Evolutionary conservation across 495 filamentous ascomycete species (phyloP).

Genomic region (Aspergillus biplanus): DNA sequence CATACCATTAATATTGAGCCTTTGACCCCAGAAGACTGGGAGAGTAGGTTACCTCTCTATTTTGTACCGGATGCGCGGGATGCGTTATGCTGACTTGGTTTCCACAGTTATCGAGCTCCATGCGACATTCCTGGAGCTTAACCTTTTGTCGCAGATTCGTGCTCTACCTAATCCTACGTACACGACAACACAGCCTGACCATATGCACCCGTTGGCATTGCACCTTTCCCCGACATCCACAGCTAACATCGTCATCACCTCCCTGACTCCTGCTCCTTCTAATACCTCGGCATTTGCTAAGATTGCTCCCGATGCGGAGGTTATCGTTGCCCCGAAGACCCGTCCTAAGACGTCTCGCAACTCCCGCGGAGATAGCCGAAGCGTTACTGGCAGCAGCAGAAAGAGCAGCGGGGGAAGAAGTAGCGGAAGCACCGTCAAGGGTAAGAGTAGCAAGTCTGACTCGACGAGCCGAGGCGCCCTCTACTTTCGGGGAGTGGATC

Average conservation of each 20-base stretch:
- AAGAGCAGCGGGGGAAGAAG: slow-evolving; percentile 76
- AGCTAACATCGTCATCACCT: slow-evolving; percentile 84
- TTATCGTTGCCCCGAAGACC: slow-evolving; percentile 92
- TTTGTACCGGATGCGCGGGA: background rate
- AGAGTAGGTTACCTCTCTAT: slow-evolving; percentile 54
- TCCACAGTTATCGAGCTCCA: slow-evolving; percentile 86
- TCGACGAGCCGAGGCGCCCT: slow-evolving; percentile 63
- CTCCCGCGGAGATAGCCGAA: slow-evolving; percentile 63
- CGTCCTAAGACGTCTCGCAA: slow-evolving; percentile 62
- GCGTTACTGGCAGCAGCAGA: slow-evolving; percentile 68
- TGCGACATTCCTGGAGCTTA: slow-evolving; percentile 90
- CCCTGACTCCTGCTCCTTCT: slow-evolving; percentile 72
- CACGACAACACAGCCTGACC: slow-evolving; percentile 48
- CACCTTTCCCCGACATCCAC: slow-evolving; percentile 96
- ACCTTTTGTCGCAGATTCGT: slow-evolving; percentile 89
- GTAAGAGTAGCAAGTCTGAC: slow-evolving; percentile 61
- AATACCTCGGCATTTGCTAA: slow-evolving; percentile 80
- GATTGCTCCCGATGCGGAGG: slow-evolving; percentile 89
- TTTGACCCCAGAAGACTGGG: slow-evolving; percentile 93
- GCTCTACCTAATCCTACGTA: slow-evolving; percentile 85
- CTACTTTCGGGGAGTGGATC: slow-evolving; percentile 78
- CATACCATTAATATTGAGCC: slow-evolving; percentile 96
- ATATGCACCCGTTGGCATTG: slow-evolving; percentile 80
- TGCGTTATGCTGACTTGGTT: slow-evolving; percentile 14
- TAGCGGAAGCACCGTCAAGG: slow-evolving; percentile 65